Evolutionary conservation across 768 basidiomycete species (phyloP).

Genomic region (Rubroboletus pulcherrimus): DNA sequence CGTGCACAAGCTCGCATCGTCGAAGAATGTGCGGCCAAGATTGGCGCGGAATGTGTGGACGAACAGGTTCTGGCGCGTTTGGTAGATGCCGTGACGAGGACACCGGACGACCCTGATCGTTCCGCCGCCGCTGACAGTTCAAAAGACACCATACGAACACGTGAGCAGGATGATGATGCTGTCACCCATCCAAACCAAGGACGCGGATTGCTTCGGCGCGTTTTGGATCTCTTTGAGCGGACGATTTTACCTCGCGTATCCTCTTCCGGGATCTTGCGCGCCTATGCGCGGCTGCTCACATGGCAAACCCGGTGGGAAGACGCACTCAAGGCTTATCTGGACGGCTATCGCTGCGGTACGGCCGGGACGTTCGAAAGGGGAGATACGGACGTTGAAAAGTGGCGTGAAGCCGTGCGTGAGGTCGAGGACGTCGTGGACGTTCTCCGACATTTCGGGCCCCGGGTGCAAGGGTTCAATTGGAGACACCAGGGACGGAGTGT

Average conservation of each 20-base stretch:
- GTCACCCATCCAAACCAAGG: constrained; percentile 57
- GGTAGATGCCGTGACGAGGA: constrained; percentile 79
- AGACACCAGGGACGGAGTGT: constrained; percentile 81
- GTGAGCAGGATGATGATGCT: constrained; percentile 16
- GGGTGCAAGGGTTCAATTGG: constrained; percentile 65
- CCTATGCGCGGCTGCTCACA: constrained; percentile 77
- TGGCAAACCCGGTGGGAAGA: constrained; percentile 73
- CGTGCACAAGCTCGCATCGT: constrained; percentile 81
- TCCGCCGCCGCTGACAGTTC: constrained; percentile 10
- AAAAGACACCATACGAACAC: constrained; percentile 8
- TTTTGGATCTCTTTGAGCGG: constrained; percentile 69
- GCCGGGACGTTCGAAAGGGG: constrained; percentile 61
- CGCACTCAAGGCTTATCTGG: constrained; percentile 77
- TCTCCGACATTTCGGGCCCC: constrained; percentile 78
- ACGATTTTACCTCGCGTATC: constrained; percentile 83
- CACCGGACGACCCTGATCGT: constrained; percentile 35
- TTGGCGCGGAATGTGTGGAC: constrained; percentile 63
- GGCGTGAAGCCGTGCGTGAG: constrained; percentile 73
- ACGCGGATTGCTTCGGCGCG: constrained; percentile 59
- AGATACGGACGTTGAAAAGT: constrained; percentile 63
- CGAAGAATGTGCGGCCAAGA: constrained; percentile 45
- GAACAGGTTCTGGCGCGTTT: constrained; percentile 85
- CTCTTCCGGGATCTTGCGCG: constrained; percentile 71
- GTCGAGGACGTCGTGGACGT: constrained; percentile 84
- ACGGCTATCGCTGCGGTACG: constrained; percentile 73